phyloP scores from a whole-genome alignment of 2,329 filamentous ascomycete species.

The Lomentospora prolificans region DNA sequence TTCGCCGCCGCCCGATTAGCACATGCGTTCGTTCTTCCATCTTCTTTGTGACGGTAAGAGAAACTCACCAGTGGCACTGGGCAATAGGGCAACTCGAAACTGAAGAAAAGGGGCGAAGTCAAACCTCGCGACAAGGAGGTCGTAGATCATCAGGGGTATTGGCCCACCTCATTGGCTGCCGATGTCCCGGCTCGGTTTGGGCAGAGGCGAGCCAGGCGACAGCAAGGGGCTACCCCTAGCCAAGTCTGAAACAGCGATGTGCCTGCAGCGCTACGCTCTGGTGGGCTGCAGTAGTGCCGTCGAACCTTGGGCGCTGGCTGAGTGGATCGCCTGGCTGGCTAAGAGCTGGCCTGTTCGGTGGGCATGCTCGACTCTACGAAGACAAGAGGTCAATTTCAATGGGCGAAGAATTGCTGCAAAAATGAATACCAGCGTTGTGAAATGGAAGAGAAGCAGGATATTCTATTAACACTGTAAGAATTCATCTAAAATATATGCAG shows the following conservation, averaged over 20 bases:
- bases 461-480: no score
- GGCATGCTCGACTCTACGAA: no score
- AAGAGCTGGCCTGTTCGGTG: no score
- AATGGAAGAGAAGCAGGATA: no score
- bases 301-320: background rate
- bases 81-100: slow-evolving; percentile 1
- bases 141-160: background rate
- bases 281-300: background rate
- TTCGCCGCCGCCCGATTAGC: no score
- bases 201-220: background rate
- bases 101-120: slow-evolving; percentile 2
- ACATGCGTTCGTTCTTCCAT: no score
- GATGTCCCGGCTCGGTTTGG: background rate
- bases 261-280: background rate
- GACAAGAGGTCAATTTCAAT: no score
- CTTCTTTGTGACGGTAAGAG: no score
- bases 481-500: no score
- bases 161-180: background rate
- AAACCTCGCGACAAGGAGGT: slow-evolving; percentile 5
- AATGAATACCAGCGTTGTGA: no score
- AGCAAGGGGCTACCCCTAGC: background rate
- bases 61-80: background rate
- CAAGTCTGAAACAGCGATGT: background rate
- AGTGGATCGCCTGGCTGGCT: no score
- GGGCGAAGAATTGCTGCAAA: no score